Base-by-base conservation (phyloP, 768 basidiomycete species). In the Macrolepiota albuminosa region DNA sequence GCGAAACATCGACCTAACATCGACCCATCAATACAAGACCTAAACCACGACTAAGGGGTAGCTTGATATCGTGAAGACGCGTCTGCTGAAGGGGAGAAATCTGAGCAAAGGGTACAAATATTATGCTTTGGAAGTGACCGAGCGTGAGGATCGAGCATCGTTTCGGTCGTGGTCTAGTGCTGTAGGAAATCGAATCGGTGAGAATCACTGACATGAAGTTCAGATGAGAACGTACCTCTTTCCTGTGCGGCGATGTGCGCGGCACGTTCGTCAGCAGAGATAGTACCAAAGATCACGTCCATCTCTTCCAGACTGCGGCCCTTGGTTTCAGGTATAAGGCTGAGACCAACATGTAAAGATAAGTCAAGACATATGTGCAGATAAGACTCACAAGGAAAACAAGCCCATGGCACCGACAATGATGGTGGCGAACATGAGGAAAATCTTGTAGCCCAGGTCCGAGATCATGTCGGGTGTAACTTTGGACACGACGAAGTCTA, bases 371-470 rank as follows among this genome's bases (percentile, higher is more conserved):
- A 6, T 48, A 33, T 21, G 4, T 2, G 33, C 18, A 0, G 31
- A 29, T 31, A 3, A 54, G 8, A 24, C 81, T 66, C 61, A 89
- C 85, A 87, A 68, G 0, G 88, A 75, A 70, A 93, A 91, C 13
- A 76, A 69, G 34, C 75, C 85, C 85, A 90, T 87, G 18, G 81
- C 89, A 37, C 76, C 82, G 43, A 91, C 76, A 71, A 91, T 89
- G 71, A 92, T 81, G 26, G 88, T 76, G 1, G 77, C 90, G 67
- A 91, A 91, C 80, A 89, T 83, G 66, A 91, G 71, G 76, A 91
- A 91, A 54, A 91, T 75, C 72, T 91, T 89, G 72, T 81, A 91
- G 0, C 86, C 86, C 7, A 91, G 73, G 57, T 78, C 72, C 1
- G 82, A 79, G 36, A 81, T 81, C 63, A 91, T 75, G 29, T 78